These are phyloP conservation scores for Comarum palustre DNA, from an alignment of 306 rosid species.

Conservation along the genomic window DNA sequence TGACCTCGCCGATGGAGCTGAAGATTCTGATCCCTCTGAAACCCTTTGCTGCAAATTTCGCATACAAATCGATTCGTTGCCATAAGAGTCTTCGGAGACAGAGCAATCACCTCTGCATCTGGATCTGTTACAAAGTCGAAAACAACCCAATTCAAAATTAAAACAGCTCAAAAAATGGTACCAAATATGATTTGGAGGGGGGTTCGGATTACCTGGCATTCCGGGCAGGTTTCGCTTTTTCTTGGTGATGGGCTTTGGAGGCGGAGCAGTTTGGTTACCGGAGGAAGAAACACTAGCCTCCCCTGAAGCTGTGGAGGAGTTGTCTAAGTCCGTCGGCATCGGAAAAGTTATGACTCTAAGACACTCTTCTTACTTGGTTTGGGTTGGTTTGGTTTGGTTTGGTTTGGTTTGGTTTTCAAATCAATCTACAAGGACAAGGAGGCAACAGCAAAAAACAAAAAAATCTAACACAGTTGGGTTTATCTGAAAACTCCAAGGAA, in stretches of 20 bases:
- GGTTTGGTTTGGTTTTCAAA: slow-evolving; percentile 2
- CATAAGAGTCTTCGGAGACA: slow-evolving; percentile 78
- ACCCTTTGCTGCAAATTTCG: slow-evolving; percentile 90
- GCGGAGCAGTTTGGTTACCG: slow-evolving; percentile 48
- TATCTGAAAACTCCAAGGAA: slow-evolving; percentile 35
- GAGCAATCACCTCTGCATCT: slow-evolving; percentile 87
- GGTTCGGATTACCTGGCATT: slow-evolving; percentile 68
- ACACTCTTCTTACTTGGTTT: neutral
- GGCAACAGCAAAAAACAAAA: neutral
- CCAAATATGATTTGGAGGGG: neutral
- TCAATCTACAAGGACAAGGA: slow-evolving; percentile 25
- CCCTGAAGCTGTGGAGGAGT: slow-evolving; percentile 75
- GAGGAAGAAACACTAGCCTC: slow-evolving; percentile 83
- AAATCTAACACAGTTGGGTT: slow-evolving; percentile 32
- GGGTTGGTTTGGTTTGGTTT: neutral
- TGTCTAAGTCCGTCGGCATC: slow-evolving; percentile 70
- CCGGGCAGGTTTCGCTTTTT: slow-evolving; percentile 86
- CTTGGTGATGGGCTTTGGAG: slow-evolving; percentile 54
- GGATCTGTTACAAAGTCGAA: slow-evolving; percentile 54
- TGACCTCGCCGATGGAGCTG: slow-evolving; percentile 93
- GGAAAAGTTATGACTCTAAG: slow-evolving; percentile 9
- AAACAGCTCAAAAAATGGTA: too few relatives aligned
- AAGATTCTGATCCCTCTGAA: slow-evolving; percentile 94
- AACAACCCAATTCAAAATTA: neutral
- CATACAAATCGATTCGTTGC: slow-evolving; percentile 89